Percentiles rank a stretch among this genome's conserved stretches.
These are phyloP conservation scores for Teratosphaeria gauchensis DNA, from an alignment of 2,329 filamentous ascomycete genomes.

Conservation along the genomic window DNA sequence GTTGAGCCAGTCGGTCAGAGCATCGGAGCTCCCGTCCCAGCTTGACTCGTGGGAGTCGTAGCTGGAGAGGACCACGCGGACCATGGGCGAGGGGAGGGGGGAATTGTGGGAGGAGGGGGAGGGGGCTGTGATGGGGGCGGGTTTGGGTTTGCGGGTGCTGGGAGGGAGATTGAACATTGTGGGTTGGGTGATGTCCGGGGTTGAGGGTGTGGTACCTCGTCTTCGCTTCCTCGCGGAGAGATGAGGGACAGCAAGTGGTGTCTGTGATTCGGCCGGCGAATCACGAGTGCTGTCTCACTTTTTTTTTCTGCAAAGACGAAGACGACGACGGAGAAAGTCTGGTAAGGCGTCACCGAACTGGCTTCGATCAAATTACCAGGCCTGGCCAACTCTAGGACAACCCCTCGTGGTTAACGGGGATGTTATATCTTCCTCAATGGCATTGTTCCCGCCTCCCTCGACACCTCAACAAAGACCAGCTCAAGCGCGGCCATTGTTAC, in stretches of 20 bases:
- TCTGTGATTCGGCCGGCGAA: neutral
- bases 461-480: neutral
- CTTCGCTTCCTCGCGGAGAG: too few relatives aligned
- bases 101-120: slow-evolving; percentile 2
- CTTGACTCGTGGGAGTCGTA: slow-evolving; percentile 15
- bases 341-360: neutral
- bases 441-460: neutral
- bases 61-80: slow-evolving; percentile 9
- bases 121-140: slow-evolving; percentile 1
- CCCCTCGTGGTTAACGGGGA: neutral
- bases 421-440: neutral
- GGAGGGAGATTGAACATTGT: slow-evolving; percentile 4
- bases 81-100: slow-evolving; percentile 12
- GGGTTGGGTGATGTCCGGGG: neutral
- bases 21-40: slow-evolving; percentile 8
- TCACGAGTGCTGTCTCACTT: neutral
- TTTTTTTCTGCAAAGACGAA: neutral
- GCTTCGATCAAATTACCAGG: neutral
- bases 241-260: neutral
- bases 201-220: neutral
- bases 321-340: neutral
- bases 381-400: neutral
- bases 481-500: neutral
- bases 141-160: neutral
- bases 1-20: slow-evolving; percentile 20